phyloP scores from a whole-genome alignment of 2,329 filamentous ascomycete genomes.

The Botrytis aclada region DNA sequence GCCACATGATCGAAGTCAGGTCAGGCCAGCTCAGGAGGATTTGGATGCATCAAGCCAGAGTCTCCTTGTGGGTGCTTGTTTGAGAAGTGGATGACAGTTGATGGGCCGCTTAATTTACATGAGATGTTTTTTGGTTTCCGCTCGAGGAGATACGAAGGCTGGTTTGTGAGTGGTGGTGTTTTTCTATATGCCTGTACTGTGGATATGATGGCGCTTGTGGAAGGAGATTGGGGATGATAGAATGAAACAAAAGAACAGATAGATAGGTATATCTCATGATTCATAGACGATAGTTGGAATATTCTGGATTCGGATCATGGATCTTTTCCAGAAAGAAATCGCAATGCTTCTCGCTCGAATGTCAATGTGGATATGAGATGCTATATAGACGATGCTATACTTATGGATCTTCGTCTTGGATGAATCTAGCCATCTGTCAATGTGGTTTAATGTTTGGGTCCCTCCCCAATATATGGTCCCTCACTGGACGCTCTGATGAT shows the following conservation, averaged over 20 bases:
- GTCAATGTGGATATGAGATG: neutral
- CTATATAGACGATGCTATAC: neutral
- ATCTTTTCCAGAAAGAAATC: neutral
- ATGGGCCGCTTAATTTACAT: neutral
- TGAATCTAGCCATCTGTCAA: too few species aligned
- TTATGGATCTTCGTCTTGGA: neutral
- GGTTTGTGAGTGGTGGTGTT: neutral
- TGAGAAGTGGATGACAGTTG: neutral
- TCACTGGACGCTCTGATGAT: too few species aligned
- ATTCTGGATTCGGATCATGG: neutral
- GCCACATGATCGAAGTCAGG: neutral
- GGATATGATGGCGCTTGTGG: neutral
- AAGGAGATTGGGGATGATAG: neutral
- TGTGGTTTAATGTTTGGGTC: too few species aligned
- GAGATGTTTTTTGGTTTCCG: neutral
- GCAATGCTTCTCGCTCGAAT: neutral
- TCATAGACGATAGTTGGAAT: neutral
- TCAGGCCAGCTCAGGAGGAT: neutral
- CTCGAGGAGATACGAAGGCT: neutral
- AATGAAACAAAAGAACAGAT: neutral
- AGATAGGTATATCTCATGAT: neutral
- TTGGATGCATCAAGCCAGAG: neutral
- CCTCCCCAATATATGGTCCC: too few species aligned
- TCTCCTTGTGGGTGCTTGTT: neutral
- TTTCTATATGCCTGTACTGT: neutral